Conservation (phyloP, 2,329 filamentous ascomycete species). For the Fusarium anguioides region DNA sequence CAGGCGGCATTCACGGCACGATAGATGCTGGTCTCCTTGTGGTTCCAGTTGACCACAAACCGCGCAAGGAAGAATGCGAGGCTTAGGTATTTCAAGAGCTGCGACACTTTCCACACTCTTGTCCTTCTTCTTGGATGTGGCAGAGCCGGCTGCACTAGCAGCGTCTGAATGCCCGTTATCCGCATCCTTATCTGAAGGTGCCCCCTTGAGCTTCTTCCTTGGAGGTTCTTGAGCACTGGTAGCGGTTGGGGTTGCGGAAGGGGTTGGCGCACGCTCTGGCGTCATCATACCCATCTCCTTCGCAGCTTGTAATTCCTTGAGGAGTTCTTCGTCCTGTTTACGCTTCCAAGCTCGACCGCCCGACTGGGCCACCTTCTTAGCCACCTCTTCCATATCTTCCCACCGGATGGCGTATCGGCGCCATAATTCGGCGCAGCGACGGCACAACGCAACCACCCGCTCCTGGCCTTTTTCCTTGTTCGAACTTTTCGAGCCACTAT, state of each 20-base stretch:
- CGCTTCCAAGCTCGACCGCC: conserved; percentile 88
- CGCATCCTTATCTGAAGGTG: conserved; percentile 61
- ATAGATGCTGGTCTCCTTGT: conserved; percentile 75
- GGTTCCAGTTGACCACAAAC: conserved; percentile 83
- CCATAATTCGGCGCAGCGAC: conserved; percentile 93
- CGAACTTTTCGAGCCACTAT: conserved; percentile 66
- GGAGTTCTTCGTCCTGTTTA: conserved; percentile 89
- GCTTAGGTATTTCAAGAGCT: conserved; percentile 80
- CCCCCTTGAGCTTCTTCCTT: conserved; percentile 72
- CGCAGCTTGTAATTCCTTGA: conserved; percentile 75
- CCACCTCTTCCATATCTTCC: conserved; percentile 91
- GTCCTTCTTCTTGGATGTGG: conserved; percentile 69
- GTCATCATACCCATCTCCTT: conserved; percentile 66
- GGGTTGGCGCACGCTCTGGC: conserved; percentile 58
- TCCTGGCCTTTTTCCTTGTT: conserved; percentile 82
- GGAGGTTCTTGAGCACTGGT: conserved; percentile 62
- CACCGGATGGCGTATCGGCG: conserved; percentile 95
- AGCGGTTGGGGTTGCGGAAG: conserved; percentile 38
- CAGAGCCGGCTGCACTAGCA: conserved; percentile 53
- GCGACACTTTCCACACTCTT: conserved; percentile 66
- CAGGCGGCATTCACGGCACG: conserved; percentile 88
- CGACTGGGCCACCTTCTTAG: conserved; percentile 84
- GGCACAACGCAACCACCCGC: conserved; percentile 84
- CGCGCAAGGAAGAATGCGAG: conserved; percentile 83
- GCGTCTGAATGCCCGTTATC: conserved; percentile 61